These are phyloP conservation scores for Arthrinium puccinioides DNA, from an alignment of 2,329 filamentous ascomycete species.

Conservation along the genomic window DNA sequence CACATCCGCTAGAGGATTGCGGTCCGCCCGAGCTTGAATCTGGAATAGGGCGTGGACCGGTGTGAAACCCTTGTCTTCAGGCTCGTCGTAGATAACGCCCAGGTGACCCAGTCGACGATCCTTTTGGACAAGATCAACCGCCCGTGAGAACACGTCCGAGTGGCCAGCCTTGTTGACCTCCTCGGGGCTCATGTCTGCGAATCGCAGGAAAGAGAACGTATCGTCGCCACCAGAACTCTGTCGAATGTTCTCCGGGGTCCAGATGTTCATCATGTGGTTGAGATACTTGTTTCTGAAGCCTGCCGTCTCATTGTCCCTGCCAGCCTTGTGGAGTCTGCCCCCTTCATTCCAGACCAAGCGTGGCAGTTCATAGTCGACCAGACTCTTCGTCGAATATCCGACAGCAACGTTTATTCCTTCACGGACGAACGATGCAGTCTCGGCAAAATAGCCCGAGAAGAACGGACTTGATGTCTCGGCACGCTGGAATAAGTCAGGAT, in stretches of 20 bases:
- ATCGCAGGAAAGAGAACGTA: constrained; percentile 84
- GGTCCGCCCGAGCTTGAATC: constrained; percentile 64
- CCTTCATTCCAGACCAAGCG: constrained; percentile 74
- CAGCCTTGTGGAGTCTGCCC: constrained; percentile 67
- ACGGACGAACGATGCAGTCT: constrained; percentile 90
- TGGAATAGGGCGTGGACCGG: constrained; percentile 76
- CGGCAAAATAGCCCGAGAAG: constrained; percentile 78
- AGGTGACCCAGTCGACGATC: constrained; percentile 57
- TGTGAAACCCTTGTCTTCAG: constrained; percentile 52
- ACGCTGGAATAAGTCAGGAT: constrained; percentile 92
- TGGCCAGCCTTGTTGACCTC: constrained; percentile 68
- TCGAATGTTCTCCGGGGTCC: constrained; percentile 71
- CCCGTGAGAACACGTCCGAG: constrained; percentile 66
- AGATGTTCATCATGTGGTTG: constrained; percentile 81
- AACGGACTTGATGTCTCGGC: constrained; percentile 86
- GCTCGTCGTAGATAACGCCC: constrained; percentile 63
- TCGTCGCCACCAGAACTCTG: constrained; percentile 53
- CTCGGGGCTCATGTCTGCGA: constrained; percentile 67
- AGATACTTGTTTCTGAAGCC: constrained; percentile 78
- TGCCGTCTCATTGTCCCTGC: constrained; percentile 64
- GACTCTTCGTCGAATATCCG: constrained; percentile 77
- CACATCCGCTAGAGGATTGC: constrained; percentile 59
- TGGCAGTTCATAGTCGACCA: constrained; percentile 80
- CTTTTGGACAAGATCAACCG: constrained; percentile 50
- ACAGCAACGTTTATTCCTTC: constrained; percentile 77